phyloP scores from a whole-genome alignment of 352 stramenopile genomes.

The Blastocystis hominis region DNA sequence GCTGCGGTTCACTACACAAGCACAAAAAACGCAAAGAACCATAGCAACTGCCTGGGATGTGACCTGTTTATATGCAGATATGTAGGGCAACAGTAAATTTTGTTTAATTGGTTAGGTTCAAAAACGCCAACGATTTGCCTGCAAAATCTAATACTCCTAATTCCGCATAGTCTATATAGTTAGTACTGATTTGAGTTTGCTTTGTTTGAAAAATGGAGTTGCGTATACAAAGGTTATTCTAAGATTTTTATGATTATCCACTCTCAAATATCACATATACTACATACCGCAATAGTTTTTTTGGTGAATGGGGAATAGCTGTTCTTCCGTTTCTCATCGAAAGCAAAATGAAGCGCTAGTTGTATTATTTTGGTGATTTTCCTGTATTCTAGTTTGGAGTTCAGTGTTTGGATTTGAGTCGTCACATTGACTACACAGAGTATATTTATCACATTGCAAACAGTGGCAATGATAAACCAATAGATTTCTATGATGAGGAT shows the following conservation, averaged over 20 bases:
- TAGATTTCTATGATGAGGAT: not conserved
- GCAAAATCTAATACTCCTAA: not conserved
- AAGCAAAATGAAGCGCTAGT: not conserved
- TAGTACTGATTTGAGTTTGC: not conserved
- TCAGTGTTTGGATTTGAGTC: slow-evolving; percentile 10
- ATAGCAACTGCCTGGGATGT: not conserved
- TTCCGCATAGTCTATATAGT: not conserved
- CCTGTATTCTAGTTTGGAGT: slow-evolving; percentile 21
- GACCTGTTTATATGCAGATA: not conserved
- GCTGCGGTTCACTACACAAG: slow-evolving; percentile 8
- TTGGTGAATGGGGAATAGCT: not conserved
- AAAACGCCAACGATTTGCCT: not conserved
- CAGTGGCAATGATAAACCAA: not conserved
- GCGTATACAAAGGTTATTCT: too few relatives aligned
- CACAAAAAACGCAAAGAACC: not conserved
- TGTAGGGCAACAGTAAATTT: not conserved
- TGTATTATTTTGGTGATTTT: not conserved
- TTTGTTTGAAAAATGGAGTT: not conserved
- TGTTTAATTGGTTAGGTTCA: not conserved
- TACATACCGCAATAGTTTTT: not conserved
- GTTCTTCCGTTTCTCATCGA: not conserved
- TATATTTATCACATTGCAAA: slow-evolving; percentile 46
- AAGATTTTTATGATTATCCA: too few relatives aligned
- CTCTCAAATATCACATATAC: not conserved
- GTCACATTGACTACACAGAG: slow-evolving; percentile 44